A percentile compares a stretch with the other conserved stretches of the same genome.
These are phyloP conservation scores for Dothidotthia symphoricarpi DNA, from an alignment of 2,329 filamentous ascomycete genomes.

Conservation along the genomic window DNA sequence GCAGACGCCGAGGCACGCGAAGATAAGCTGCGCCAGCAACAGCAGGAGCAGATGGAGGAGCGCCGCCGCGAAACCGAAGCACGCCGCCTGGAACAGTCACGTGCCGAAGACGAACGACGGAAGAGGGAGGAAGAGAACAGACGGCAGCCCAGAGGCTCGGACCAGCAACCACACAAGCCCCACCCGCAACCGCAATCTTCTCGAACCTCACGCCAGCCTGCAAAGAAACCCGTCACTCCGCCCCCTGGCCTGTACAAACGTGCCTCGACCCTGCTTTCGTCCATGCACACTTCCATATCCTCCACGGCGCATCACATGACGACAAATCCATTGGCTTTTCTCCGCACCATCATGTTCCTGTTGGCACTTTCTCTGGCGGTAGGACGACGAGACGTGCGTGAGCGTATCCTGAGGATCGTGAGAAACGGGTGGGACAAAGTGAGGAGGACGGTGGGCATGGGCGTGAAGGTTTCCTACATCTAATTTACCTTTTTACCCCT, in stretches of 20 bases:
- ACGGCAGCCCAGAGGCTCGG: constrained; percentile 16
- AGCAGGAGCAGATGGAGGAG: constrained; percentile 55
- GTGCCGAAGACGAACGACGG: constrained; percentile 44
- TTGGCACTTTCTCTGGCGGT: constrained; percentile 75
- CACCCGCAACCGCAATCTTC: constrained; percentile 26
- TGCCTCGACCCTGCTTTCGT: constrained; percentile 45
- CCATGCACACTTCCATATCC: constrained; percentile 51
- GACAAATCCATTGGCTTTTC: constrained; percentile 55
- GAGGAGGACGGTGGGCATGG: constrained; percentile 85
- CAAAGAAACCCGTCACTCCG: constrained; percentile 34
- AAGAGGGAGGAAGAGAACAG: constrained; percentile 42
- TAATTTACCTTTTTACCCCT: constrained; percentile 43
- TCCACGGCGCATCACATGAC: constrained; percentile 54
- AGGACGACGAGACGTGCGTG: constrained; percentile 70
- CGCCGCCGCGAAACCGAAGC: constrained; percentile 46
- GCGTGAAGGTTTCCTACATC: constrained; percentile 95
- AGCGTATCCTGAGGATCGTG: constrained; percentile 68
- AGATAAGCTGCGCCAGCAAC: constrained; percentile 61
- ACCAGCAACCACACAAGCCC: constrained; percentile 7
- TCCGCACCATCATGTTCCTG: constrained; percentile 72
- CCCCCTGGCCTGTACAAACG: constrained; percentile 44
- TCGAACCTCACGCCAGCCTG: constrained; percentile 25
- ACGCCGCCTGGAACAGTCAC: constrained; percentile 39
- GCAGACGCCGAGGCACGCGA: constrained; percentile 66
- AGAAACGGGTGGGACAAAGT: constrained; percentile 76